A percentile compares a stretch with the other conserved stretches of the same genome.
These are phyloP conservation scores for Rhinocladiella mackenziei DNA, from an alignment of 2,329 filamentous ascomycete genomes.

Conservation along the genomic window DNA sequence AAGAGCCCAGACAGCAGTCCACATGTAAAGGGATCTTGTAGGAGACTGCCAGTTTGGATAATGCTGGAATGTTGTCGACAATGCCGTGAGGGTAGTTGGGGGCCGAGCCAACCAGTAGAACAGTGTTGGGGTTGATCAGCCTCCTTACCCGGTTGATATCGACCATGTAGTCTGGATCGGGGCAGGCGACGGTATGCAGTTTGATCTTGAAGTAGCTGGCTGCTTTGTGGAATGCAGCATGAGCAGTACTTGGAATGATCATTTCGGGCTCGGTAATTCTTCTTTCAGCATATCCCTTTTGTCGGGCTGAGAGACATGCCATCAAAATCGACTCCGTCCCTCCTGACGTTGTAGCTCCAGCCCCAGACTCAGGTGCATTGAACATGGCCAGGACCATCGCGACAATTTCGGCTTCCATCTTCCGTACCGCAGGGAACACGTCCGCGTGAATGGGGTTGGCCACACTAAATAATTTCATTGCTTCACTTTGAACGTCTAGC, in stretches of 20 bases:
- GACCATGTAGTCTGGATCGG: slow-evolving; percentile 79
- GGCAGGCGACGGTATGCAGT: slow-evolving; percentile 80
- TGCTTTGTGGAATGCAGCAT: slow-evolving; percentile 95
- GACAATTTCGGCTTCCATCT: slow-evolving; percentile 98
- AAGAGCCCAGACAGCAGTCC: slow-evolving; percentile 95
- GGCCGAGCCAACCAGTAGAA: slow-evolving; percentile 87
- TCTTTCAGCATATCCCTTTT: slow-evolving; percentile 81
- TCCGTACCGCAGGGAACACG: slow-evolving; percentile 93
- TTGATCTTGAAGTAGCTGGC: slow-evolving; percentile 96
- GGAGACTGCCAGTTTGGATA: slow-evolving; percentile 76
- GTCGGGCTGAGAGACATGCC: slow-evolving; percentile 84
- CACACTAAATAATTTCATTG: slow-evolving; percentile 90
- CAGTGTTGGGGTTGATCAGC: slow-evolving; percentile 88
- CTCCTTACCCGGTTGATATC: slow-evolving; percentile 72
- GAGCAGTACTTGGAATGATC: slow-evolving; percentile 91
- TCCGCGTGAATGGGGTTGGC: slow-evolving; percentile 96
- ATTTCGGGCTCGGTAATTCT: slow-evolving; percentile 92
- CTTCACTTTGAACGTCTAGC: slow-evolving; percentile 80
- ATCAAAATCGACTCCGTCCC: slow-evolving; percentile 96
- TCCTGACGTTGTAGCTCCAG: slow-evolving; percentile 84
- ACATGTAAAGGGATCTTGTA: slow-evolving; percentile 86
- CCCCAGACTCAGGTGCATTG: slow-evolving; percentile 78
- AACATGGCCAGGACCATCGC: slow-evolving; percentile 89
- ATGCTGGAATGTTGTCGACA: slow-evolving; percentile 84
- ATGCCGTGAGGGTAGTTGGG: slow-evolving; percentile 98